These are phyloP conservation scores for Neospermospora avenae DNA, from an alignment of 2,329 filamentous ascomycete species.

Conservation along the genomic window DNA sequence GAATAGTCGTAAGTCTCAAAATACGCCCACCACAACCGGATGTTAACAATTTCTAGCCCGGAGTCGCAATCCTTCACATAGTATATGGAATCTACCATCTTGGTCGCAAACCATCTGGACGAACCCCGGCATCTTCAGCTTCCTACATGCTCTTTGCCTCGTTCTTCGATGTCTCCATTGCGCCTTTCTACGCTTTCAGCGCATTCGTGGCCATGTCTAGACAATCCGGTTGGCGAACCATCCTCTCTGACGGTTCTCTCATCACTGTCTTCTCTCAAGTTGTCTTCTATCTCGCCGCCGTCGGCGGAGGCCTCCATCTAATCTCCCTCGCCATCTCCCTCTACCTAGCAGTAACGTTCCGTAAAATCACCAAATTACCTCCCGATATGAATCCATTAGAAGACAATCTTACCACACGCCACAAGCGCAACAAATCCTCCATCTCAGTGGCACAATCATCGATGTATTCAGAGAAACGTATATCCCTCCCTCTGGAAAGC, in stretches of 20 bases:
- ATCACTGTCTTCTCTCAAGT: constrained; percentile 60
- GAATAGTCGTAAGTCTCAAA: constrained; percentile 61
- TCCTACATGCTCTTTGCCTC: constrained; percentile 87
- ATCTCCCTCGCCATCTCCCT: constrained; percentile 67
- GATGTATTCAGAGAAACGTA: constrained; percentile 56
- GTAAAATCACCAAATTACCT: constrained; percentile 75
- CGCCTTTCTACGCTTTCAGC: constrained; percentile 56
- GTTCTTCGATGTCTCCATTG: constrained; percentile 60
- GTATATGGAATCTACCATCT: constrained; percentile 82
- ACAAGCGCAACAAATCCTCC: constrained; percentile 69
- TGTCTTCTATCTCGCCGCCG: constrained; percentile 65
- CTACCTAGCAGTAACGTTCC: constrained; percentile 76
- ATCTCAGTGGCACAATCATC: constrained; percentile 28
- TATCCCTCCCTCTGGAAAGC: constrained; percentile 45
- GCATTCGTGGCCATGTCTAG: constrained; percentile 43
- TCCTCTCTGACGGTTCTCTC: constrained; percentile 54
- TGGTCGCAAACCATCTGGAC: constrained; percentile 62
- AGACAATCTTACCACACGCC: constrained; percentile 75
- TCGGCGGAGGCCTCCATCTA: constrained; percentile 64
- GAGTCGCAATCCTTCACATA: constrained; percentile 67
- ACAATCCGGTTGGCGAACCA: constrained; percentile 58
- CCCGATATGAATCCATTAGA: constrained; percentile 96
- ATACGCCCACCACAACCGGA: not conserved
- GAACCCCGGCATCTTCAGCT: constrained; percentile 75
- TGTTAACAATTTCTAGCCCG: constrained; percentile 54